Percentiles rank a stretch among this genome's conserved stretches.
These are phyloP conservation scores for Jackrogersella multiformis DNA, from an alignment of 495 filamentous ascomycete genomes.

Conservation along the genomic window DNA sequence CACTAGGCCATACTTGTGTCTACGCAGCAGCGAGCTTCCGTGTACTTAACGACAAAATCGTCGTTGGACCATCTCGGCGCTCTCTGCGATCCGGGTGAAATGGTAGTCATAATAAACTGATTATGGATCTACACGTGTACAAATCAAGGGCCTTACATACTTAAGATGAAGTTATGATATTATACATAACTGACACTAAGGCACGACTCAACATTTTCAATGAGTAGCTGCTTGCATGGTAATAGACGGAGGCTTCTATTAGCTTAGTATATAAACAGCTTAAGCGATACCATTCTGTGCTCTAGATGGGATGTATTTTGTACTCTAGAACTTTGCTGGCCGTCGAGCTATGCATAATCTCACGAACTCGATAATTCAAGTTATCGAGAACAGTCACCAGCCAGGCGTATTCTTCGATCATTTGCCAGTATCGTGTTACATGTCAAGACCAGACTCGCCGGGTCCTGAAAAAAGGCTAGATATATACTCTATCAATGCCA, in stretches of 20 bases:
- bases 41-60: not conserved
- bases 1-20: constrained; percentile 18
- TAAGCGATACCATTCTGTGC: not conserved
- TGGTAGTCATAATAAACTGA: not conserved
- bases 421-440: not conserved
- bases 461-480: too few relatives aligned
- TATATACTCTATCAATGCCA: not conserved
- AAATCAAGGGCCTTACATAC: not conserved
- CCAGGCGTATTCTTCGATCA: not conserved
- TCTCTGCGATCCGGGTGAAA: not conserved
- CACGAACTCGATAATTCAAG: not conserved
- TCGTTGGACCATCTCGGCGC: too few relatives aligned
- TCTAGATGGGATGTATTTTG: not conserved
- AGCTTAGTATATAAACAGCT: not conserved
- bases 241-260: not conserved
- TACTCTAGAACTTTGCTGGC: too few relatives aligned
- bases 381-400: not conserved
- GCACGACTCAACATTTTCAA: not conserved
- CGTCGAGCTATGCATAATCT: too few relatives aligned
- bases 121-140: not conserved
- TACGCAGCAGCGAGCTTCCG: too few relatives aligned
- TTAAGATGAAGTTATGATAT: too few relatives aligned
- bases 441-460: too few relatives aligned
- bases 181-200: too few relatives aligned
- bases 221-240: not conserved